Base-by-base conservation (phyloP, 2,329 filamentous ascomycete genomes). In the Talaromyces sp. region DNA sequence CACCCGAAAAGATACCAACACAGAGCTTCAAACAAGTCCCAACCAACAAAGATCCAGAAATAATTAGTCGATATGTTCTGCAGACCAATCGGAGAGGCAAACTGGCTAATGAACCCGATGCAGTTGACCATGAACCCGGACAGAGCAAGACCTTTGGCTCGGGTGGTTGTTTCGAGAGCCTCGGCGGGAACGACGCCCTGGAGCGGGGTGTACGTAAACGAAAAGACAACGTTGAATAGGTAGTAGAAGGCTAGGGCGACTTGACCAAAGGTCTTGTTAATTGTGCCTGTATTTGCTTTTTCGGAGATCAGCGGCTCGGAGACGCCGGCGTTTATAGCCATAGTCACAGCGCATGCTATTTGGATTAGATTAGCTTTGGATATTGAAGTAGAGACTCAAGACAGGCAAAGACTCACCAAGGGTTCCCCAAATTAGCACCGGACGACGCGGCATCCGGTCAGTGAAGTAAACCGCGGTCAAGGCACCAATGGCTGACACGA, bases 361-460 rank as follows among this genome's bases (percentile, higher is more conserved):
- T 10, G 2, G 50, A n/a, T 47, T 12, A 53, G 6, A 5, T 28
- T 7, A 9, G 9, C 51, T 68, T 51, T 66, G 63, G 59, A 61
- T 40, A 51, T 3, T n/a, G 12, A 34, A 50, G 23, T 33, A n/a
- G 44, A 33, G 30, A 7, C 3, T 8, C 18, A 52, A 14, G 34
- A 36, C 47, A 57, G 10, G 42, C 3, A 28, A 44, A 28, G 28
- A 62, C 65, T 42, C 40, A 65, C 65, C 70, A 4, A 81, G 65
- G 8, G 79, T 82, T 54, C 80, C 80, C 34, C 71, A 73, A 33
- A 82, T 67, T 30, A 83, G 70, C 1, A 82, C 79, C 53, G 75
- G 75, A 47, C 80, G 78, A 63, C 81, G 79, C 7, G 74, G 78
- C 79, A 82, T 81, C 30, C 65, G 72, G 65, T 83, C 80, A 2